These are phyloP conservation scores for Fusarium palustre DNA, from an alignment of 2,329 filamentous ascomycete species.

Conservation along the genomic window DNA sequence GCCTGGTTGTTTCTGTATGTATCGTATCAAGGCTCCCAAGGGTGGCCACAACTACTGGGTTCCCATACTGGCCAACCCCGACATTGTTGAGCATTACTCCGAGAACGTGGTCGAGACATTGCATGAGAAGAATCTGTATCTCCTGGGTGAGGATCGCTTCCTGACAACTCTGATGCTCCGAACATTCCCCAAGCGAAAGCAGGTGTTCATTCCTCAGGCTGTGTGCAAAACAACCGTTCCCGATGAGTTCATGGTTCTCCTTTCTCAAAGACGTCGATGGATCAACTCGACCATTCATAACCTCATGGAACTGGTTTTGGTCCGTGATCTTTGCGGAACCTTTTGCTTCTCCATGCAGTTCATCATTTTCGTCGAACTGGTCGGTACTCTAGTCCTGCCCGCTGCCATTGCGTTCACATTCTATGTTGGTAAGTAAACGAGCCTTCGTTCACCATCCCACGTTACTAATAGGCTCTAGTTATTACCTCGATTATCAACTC, in stretches of 20 bases:
- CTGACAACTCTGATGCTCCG: constrained; percentile 97
- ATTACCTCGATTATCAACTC: constrained; percentile 84
- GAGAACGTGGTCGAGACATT: constrained; percentile 99
- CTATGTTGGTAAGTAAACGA: constrained; percentile 81
- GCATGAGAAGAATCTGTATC: constrained; percentile 95
- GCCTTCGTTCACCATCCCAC: background rate
- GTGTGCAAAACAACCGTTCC: constrained; percentile 99
- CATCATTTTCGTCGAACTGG: constrained; percentile 92
- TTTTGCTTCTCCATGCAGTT: constrained; percentile 99
- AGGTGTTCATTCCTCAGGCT: constrained; percentile 97
- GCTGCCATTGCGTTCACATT: constrained; percentile 97
- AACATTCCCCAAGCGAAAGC: constrained; percentile 98
- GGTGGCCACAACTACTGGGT: constrained; percentile 99
- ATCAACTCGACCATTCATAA: constrained; percentile 99
- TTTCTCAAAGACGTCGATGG: constrained; percentile 96
- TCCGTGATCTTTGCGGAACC: constrained; percentile 95
- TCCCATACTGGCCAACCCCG: constrained; percentile 96
- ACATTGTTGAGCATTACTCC: constrained; percentile 98
- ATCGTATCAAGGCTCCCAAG: constrained; percentile 98
- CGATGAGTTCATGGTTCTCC: constrained; percentile 88
- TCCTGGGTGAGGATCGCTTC: constrained; percentile 94
- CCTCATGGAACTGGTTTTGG: constrained; percentile 95
- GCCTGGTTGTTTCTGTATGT: constrained; percentile 99
- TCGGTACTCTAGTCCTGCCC: constrained; percentile 93
- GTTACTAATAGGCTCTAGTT: constrained; percentile 62